Conservation (phyloP, 305 asterid species). For the Withania somnifera region DNA sequence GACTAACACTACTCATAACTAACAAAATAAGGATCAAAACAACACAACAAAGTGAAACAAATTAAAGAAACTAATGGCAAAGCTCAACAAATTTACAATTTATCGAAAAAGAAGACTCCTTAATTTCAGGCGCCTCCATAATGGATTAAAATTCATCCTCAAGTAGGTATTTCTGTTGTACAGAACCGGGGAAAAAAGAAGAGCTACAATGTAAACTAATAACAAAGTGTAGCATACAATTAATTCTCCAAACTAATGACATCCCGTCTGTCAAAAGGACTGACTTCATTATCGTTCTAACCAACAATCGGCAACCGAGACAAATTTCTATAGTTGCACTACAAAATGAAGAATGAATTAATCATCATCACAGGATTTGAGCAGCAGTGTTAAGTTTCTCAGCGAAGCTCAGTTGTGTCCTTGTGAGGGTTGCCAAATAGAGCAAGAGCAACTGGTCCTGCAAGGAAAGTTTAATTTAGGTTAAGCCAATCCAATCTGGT, state of each 20-base stretch:
- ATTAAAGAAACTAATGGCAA: too few relatives aligned
- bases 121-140: neutral
- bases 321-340: neutral
- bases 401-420: conserved; percentile 88
- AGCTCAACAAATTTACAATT: neutral
- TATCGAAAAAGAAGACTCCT: neutral
- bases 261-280: neutral
- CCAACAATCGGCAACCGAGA: neutral
- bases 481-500: neutral
- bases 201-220: neutral
- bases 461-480: neutral
- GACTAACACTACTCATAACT: too few relatives aligned
- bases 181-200: neutral
- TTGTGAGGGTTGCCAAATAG: conserved; percentile 82
- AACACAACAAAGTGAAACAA: neutral
- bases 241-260: neutral
- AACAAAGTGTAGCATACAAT: neutral
- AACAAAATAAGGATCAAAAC: neutral
- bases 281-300: neutral
- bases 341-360: neutral
- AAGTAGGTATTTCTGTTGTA: neutral
- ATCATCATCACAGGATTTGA: conserved; percentile 40
- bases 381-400: conserved; percentile 86
- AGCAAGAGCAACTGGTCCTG: conserved; percentile 76
- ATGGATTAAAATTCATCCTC: neutral